Percentiles rank a stretch among this genome's conserved stretches.
phyloP scores from a whole-genome alignment of 345 rosid species.

The Aurinia saxatilis region DNA sequence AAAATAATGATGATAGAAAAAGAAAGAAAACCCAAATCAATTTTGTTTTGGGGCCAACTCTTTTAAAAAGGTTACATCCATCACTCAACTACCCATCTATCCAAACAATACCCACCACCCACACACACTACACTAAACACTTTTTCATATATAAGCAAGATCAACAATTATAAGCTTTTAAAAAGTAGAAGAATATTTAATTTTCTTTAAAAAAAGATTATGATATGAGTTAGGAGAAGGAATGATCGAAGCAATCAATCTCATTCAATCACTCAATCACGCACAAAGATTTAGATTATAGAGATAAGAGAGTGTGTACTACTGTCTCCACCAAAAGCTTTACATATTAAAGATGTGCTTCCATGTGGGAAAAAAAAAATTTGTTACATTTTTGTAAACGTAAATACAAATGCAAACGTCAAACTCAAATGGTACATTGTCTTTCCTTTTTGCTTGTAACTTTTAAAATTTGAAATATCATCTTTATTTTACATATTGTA shows the following conservation, averaged over 20 bases:
- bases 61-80: slow-evolving; percentile 27
- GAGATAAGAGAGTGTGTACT: slow-evolving; percentile 12
- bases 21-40: slow-evolving; percentile 26
- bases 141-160: slow-evolving; percentile 22
- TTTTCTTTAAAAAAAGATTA: background rate
- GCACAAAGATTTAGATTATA: background rate
- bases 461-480: background rate
- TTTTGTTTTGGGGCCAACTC: slow-evolving; percentile 24
- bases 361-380: no score
- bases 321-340: slow-evolving; percentile 11
- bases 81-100: slow-evolving; percentile 27
- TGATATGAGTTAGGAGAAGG: slow-evolving; percentile 9
- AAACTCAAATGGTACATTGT: background rate
- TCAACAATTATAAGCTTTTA: slow-evolving; percentile 22
- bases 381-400: background rate
- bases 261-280: slow-evolving; percentile 25
- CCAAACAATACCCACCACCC: slow-evolving; percentile 28
- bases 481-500: no score
- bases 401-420: slow-evolving; percentile 1
- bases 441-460: background rate
- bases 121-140: slow-evolving; percentile 13
- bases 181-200: slow-evolving; percentile 3
- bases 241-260: slow-evolving; percentile 25
- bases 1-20: slow-evolving; percentile 24
- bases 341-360: background rate